A percentile compares a stretch with the other conserved stretches of the same genome.
Evolutionary conservation across 352 stramenopile species (phyloP).

Genomic region (Plasmopara viticola): DNA sequence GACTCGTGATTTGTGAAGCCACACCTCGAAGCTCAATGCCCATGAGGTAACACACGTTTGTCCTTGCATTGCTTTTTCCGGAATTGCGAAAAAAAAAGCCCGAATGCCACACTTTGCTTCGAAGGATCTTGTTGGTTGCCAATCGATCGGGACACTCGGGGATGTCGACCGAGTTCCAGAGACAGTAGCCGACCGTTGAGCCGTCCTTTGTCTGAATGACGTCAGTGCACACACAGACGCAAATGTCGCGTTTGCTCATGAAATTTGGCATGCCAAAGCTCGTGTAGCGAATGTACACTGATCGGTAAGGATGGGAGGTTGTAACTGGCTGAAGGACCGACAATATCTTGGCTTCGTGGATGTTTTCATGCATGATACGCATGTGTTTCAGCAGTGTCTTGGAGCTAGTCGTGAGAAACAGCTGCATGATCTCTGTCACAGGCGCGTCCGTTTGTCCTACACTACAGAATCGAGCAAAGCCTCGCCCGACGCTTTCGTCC

Average conservation of each 20-base stretch:
- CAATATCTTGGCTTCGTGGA: constrained; percentile 43
- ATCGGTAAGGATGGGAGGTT: constrained; percentile 21
- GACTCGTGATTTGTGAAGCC: constrained; percentile 20
- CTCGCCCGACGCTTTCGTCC: constrained; percentile 33
- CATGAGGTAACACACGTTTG: constrained; percentile 50
- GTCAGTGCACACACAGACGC: constrained; percentile 28
- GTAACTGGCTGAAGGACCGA: constrained; percentile 27
- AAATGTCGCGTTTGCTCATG: constrained; percentile 34
- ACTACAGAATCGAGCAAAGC: constrained; percentile 43
- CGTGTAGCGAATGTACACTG: constrained; percentile 30
- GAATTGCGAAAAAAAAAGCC: constrained; percentile 43
- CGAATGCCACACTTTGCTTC: constrained; percentile 35
- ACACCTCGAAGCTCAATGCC: constrained; percentile 24
- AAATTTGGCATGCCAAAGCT: constrained; percentile 34
- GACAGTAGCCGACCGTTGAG: constrained; percentile 52
- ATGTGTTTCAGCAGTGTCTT: constrained; percentile 41
- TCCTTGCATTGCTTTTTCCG: constrained; percentile 22
- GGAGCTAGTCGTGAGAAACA: constrained; percentile 39
- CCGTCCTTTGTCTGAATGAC: constrained; percentile 14
- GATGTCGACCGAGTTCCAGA: constrained; percentile 48
- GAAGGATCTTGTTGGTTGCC: constrained; percentile 25
- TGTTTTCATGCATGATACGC: constrained; percentile 42
- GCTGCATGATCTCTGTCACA: constrained; percentile 37
- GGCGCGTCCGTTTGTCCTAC: constrained; percentile 32
- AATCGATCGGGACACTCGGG: constrained; percentile 27